Conservation (phyloP, 306 rosid species). For the Trifolium fragiferum region DNA sequence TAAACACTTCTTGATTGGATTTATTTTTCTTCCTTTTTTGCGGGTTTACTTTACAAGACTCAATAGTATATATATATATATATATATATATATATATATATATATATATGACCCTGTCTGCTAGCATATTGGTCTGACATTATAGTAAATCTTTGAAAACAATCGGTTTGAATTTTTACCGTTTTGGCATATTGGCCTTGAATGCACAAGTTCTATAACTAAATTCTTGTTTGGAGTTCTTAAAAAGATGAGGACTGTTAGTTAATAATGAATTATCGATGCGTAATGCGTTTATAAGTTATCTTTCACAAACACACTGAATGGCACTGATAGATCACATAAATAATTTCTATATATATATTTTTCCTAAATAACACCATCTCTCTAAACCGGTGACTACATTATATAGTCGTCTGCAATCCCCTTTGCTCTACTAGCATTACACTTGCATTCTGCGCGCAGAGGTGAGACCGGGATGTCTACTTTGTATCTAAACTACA, state of each 20-base stretch:
- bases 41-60: no score
- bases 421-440: slow-evolving; percentile 36
- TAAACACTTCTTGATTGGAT: no score
- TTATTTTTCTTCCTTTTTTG: no score
- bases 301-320: slow-evolving; percentile 9
- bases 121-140: no score
- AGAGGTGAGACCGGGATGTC: slow-evolving; percentile 43
- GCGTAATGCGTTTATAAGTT: not conserved
- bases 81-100: no score
- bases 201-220: not conserved
- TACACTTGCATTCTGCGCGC: slow-evolving; percentile 44
- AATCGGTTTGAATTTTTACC: not conserved
- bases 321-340: slow-evolving; percentile 13
- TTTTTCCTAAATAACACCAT: slow-evolving; percentile 21
- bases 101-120: no score
- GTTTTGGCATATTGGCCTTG: not conserved
- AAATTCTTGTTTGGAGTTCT: not conserved
- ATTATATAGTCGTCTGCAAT: slow-evolving; percentile 38
- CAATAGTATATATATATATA: no score
- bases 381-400: slow-evolving; percentile 35
- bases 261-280: slow-evolving; percentile 6
- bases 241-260: not conserved
- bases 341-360: slow-evolving; percentile 34
- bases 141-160: not conserved
- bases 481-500: slow-evolving; percentile 46